phyloP scores from a whole-genome alignment of 1,284 basidiomycete species.

The Microbotryum lychnidis-dioicae region DNA sequence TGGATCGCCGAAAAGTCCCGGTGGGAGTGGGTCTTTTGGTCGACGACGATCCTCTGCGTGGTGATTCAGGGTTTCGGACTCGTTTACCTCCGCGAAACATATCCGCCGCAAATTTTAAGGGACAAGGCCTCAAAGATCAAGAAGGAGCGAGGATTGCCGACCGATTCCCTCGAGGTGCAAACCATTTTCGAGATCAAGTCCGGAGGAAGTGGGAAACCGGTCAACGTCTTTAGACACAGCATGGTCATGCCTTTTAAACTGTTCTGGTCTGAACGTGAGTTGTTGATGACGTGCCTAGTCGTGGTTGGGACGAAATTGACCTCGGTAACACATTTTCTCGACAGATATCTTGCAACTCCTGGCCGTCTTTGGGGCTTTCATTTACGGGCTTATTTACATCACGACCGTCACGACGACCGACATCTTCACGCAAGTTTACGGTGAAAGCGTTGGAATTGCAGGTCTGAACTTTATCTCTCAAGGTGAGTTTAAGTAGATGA shows the following conservation, averaged over 20 bases:
- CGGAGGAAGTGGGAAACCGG: conserved; percentile 14
- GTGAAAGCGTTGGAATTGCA: conserved; percentile 47
- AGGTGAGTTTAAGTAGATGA: conserved; percentile 37
- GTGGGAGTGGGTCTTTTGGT: conserved; percentile 51
- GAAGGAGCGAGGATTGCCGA: conserved; percentile 37
- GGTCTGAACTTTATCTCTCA: conserved; percentile 59
- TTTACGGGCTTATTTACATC: conserved; percentile 50
- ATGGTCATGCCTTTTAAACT: conserved; percentile 48
- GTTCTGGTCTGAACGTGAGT: conserved; percentile 45
- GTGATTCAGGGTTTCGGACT: conserved; percentile 47
- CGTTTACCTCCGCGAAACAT: conserved; percentile 36
- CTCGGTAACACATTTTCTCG: not conserved
- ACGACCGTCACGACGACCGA: conserved; percentile 57
- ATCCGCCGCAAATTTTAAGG: conserved; percentile 37
- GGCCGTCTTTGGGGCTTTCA: conserved; percentile 48
- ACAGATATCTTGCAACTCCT: conserved; percentile 36
- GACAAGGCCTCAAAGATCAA: conserved; percentile 43
- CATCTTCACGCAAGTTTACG: conserved; percentile 50
- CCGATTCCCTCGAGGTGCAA: conserved; percentile 32
- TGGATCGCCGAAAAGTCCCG: conserved; percentile 53
- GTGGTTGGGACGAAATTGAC: not conserved
- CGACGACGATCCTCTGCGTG: conserved; percentile 47
- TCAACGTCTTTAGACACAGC: conserved; percentile 37
- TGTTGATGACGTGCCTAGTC: conserved; percentile 41
- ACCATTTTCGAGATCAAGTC: conserved; percentile 28